Base-by-base conservation (phyloP, 2,329 filamentous ascomycete species). In the Parastagonospora nodorum region DNA sequence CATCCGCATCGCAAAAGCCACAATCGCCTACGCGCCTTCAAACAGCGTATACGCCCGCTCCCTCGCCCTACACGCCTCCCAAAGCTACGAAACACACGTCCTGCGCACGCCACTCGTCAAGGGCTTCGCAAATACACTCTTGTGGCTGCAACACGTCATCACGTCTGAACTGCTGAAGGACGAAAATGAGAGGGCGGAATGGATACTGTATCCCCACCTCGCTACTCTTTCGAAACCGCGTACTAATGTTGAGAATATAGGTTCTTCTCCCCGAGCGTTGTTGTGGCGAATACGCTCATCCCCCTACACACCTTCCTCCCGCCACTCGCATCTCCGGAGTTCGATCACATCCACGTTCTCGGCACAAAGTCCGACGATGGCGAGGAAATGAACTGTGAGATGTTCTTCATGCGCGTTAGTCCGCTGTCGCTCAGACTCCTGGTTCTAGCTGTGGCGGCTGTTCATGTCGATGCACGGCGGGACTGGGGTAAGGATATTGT, bases 51-150 rank as follows among this genome's bases (percentile, higher is more conserved):
- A 37, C 35, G 10, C 35, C 1, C 35, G 35, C 35, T 37, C 35
- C 5, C 52, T 77, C 19, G 53, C 62, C 14, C 72, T 58, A n/a
- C 74, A 77, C 45, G 42, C 62, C 39, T 55, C 62, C 29, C 73
- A 75, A 42, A 69, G 69, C 4, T 76, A 77, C 37, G 63, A 61
- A n/a, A 69, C 71, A 59, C 49, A 66, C 36, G 62, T 75, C 2
- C 57, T 77, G 30, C 58, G 69, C 28, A 56, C 68, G 28, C 55
- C 63, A 14, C 64, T 75, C 11, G 60, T 64, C 1, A 61, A 57
- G 9, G 74, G 72, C 2, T 72, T 64, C 42, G 69, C 71, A 63
- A 74, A 74, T 51, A 74, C 74, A 39, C 61, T 68, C 24, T 55
- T 58, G 12, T 73, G 69, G 48, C 37, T 69, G 16, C 54, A 64